Evolutionary conservation across 2,329 filamentous ascomycete genomes (phyloP).

Genomic region (Ophidiomyces ophidiicola): DNA sequence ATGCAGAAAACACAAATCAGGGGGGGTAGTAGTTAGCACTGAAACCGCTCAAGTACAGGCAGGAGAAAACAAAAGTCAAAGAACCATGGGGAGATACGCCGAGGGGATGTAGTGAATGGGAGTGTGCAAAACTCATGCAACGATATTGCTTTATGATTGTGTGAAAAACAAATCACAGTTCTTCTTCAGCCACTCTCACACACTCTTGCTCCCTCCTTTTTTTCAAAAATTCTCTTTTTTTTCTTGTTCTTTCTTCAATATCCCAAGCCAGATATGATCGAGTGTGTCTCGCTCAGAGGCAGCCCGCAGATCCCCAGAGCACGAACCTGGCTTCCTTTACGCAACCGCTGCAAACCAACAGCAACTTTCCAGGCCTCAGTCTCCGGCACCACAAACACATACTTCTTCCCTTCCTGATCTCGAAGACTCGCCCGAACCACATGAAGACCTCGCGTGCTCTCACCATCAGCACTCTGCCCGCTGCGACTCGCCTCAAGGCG

Average conservation of each 20-base stretch:
- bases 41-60: too few species aligned
- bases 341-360: constrained; percentile 44
- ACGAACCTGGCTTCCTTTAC: constrained; percentile 45
- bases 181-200: neutral
- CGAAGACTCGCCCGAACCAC: constrained; percentile 47
- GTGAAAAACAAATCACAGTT: neutral
- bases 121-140: too few species aligned
- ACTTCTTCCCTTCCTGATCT: constrained; percentile 49
- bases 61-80: too few species aligned
- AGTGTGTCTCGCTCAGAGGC: constrained; percentile 34
- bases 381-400: constrained; percentile 49
- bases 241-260: constrained; percentile 16
- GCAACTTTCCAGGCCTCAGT: constrained; percentile 52
- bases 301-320: constrained; percentile 43
- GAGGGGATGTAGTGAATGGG: too few species aligned
- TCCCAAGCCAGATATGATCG: constrained; percentile 30
- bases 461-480: constrained; percentile 22
- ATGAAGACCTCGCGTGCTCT: constrained; percentile 37
- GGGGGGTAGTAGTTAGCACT: neutral
- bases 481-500: constrained; percentile 33
- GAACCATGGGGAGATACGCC: too few species aligned
- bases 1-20: constrained; percentile 5
- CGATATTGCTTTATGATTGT: too few species aligned
- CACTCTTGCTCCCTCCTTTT: neutral
- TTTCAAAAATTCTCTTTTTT: neutral